Base-by-base conservation (phyloP, 2,329 filamentous ascomycete species). In the Fusarium caatingaense region DNA sequence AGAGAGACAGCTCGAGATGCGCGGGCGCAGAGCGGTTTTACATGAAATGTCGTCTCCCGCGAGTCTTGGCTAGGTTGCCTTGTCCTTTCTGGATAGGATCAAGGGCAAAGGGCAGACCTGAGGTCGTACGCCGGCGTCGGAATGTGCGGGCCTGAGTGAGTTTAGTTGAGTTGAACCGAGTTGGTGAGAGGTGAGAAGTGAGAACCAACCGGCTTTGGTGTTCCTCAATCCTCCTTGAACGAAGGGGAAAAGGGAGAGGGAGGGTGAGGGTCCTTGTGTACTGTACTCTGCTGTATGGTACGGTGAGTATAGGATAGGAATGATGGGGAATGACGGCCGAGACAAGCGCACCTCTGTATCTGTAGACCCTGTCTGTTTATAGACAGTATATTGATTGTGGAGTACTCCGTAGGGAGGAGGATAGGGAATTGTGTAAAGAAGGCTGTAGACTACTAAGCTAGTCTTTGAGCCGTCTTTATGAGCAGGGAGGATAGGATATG, bases 251-350 rank as follows among this genome's bases (percentile, higher is more conserved):
- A 78, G 77, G 78, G 77, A 77, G 76, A 56, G n/a, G 30, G 42
- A 20, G 77, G 77, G 76, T 28, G n/a, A 23, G 18, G 18, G 42
- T 47, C 18, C 28, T 56, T 15, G 23, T 34, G 28, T 48, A 37
- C 34, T 37, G 18, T 37, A 37, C 34, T 37, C 10, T 37, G 18
- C 18, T n/a, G 34, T 37, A 37, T n/a, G 34, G 34, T 37, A 47
- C 41, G 30, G 18, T 37, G 21, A 21, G 28, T 15, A 56, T 28
- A 30, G 53, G 72, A 60, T 60, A 57, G 70, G 67, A 70, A 70
- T 70, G 66, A 70, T 70, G 58, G 75, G 76, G 79, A 80, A 80
- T 80, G 79, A 76, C 64, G 76, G 67, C 74, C 78, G 74, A 80
- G 79, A 80, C 78, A 80, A 68, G 66, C 34, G 41, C 60, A 55